Evolutionary conservation across 2,329 filamentous ascomycete species (phyloP).

Genomic region (Exophiala bonariae): DNA sequence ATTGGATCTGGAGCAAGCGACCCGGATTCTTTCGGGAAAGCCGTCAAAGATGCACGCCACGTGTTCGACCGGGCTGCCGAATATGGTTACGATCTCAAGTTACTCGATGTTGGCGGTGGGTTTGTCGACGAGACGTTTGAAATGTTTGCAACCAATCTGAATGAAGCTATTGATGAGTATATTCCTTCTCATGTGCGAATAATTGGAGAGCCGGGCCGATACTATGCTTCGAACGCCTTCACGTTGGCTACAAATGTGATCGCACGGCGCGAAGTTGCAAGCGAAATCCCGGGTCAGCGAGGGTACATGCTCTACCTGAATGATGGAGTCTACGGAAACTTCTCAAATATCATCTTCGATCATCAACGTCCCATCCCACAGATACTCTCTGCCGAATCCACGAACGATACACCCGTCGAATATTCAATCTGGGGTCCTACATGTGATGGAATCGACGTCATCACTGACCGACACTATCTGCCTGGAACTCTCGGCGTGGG

Average conservation of each 20-base stretch:
- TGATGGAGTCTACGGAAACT: slow-evolving; percentile 97
- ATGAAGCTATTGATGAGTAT: slow-evolving; percentile 77
- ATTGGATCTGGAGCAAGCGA: slow-evolving; percentile 96
- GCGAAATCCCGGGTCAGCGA: slow-evolving; percentile 61
- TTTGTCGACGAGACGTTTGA: slow-evolving; percentile 92
- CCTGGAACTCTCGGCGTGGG: slow-evolving; percentile 79
- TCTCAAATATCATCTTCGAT: slow-evolving; percentile 98
- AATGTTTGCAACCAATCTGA: slow-evolving; percentile 78
- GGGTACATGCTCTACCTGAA: slow-evolving; percentile 98
- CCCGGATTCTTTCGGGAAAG: slow-evolving; percentile 85
- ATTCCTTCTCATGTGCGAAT: slow-evolving; percentile 82
- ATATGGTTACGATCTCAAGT: slow-evolving; percentile 78
- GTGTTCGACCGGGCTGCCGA: slow-evolving; percentile 83
- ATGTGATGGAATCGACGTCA: slow-evolving; percentile 96
- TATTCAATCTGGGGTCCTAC: slow-evolving; percentile 99
- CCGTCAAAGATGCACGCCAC: slow-evolving; percentile 80
- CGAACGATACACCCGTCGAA: slow-evolving; percentile 61
- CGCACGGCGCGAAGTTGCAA: slow-evolving; percentile 82
- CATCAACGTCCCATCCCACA: slow-evolving; percentile 88
- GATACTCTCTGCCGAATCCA: slow-evolving; percentile 67
- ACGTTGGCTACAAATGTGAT: slow-evolving; percentile 96
- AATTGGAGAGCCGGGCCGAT: slow-evolving; percentile 94
- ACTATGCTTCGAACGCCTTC: slow-evolving; percentile 91
- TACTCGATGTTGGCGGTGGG: slow-evolving; percentile 89
- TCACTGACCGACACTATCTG: slow-evolving; percentile 78